These are phyloP conservation scores for Ligustrum vulgare DNA, from an alignment of 257 asterid genomes.

Conservation along the genomic window DNA sequence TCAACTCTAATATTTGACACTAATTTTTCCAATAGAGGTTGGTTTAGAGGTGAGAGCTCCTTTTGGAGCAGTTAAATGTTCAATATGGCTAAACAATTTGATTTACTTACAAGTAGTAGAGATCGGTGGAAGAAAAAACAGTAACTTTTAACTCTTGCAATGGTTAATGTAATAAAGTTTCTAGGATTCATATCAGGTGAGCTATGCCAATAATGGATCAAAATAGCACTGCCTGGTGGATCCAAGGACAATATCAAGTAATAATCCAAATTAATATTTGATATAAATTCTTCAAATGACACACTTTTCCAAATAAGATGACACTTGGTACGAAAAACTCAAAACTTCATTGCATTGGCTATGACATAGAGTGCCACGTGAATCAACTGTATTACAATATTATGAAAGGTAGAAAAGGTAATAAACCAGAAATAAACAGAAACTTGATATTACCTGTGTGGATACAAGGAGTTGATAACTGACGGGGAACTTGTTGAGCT, in stretches of 20 bases:
- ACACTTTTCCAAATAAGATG: background rate
- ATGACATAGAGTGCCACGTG: background rate
- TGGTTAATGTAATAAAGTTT: too few species aligned
- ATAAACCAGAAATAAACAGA: constrained; percentile 4
- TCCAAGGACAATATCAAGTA: background rate
- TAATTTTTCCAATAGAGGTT: background rate
- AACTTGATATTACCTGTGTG: constrained; percentile 58
- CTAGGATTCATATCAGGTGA: background rate
- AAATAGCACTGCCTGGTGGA: too few species aligned
- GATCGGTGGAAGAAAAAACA: too few species aligned
- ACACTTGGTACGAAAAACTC: background rate
- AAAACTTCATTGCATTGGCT: background rate
- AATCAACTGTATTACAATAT: background rate
- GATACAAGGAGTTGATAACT: constrained; percentile 86
- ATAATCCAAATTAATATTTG: background rate
- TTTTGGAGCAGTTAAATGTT: too few species aligned
- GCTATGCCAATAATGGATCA: background rate
- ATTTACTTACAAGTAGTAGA: background rate
- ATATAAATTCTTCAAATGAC: background rate
- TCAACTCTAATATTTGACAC: background rate
- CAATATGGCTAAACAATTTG: background rate
- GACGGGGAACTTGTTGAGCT: constrained; percentile 78
- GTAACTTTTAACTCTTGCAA: too few species aligned
- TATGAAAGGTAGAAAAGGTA: background rate
- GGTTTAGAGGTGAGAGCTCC: background rate